Percentiles rank a stretch among this genome's conserved stretches.
These are phyloP conservation scores for Carex cristatella DNA, from an alignment of 176 grass and related monocot species.

Conservation along the genomic window DNA sequence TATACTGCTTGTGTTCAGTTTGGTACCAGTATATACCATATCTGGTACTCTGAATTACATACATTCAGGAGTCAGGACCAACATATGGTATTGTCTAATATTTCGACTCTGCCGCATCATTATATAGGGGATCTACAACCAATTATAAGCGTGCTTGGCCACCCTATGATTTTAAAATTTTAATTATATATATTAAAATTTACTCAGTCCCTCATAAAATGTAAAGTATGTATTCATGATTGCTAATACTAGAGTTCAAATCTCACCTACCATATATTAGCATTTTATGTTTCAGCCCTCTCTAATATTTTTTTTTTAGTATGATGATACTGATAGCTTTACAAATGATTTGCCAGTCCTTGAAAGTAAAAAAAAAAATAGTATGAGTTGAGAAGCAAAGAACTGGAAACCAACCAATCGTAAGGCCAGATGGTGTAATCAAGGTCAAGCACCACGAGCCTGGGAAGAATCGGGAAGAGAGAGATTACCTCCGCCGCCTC, in stretches of 20 bases:
- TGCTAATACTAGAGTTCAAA: too few relatives aligned
- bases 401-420: conserved; percentile 25
- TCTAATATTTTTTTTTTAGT: too few relatives aligned
- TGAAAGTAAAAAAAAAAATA: not conserved
- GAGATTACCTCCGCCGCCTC: conserved; percentile 29
- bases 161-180: too few relatives aligned
- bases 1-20: not conserved
- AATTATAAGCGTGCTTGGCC: too few relatives aligned
- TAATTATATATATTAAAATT: too few relatives aligned
- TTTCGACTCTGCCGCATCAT: not conserved
- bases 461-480: conserved; percentile 27
- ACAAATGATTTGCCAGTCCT: not conserved
- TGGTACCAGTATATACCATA: not conserved
- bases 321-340: not conserved
- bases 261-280: too few relatives aligned
- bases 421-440: conserved; percentile 43
- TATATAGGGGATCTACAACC: too few relatives aligned
- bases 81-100: not conserved
- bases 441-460: conserved; percentile 35
- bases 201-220: too few relatives aligned
- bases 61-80: not conserved
- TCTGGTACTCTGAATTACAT: not conserved
- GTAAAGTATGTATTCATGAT: too few relatives aligned
- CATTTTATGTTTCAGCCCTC: too few relatives aligned
- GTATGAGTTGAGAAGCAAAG: not conserved